Evolutionary conservation across 78 protist species (phyloP), one percentile per base, ranked within the genome.

Genomic region (Dictyostelium intermedium): DNA sequence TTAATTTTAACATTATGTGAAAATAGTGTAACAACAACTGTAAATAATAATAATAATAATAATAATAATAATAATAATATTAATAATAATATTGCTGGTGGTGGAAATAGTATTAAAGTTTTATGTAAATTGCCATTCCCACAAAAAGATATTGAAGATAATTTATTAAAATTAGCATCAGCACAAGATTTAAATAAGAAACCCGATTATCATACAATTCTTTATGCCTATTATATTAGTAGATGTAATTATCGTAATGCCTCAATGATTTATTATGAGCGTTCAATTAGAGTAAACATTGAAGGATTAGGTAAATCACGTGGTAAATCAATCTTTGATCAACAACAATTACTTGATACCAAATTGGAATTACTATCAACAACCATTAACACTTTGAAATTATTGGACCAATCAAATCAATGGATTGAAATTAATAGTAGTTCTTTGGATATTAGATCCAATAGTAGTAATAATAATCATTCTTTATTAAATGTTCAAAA

Each of bases 201-300:
- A 69, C 96, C 96, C 41, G 91, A 83, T n/a, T 92, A 84, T 30
- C 82, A 85, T 34, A 81, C 63, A 8, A 92, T 92, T 25, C 63
- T 92, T 1, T 92, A 84, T 34, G 82, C 92, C n/a, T 77, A 56
- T 43, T n/a, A 92, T 7, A 92, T 92, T 18, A 56, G 73, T 35
- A 74, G 92, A 63, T 76, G 84, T 11, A 92, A 92, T 27, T 92
- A 92, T 41, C 32, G 80, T 45, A 45, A 56, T 47, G 96, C 94
- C 1, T 85, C 94, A 2, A 37, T 39, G 53, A 10, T 89, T 23
- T 39, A 69, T 79, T 89, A 89, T 80, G 87, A 80, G 50, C 70
- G 83, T 30, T 53, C 94, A 39, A 25, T 16, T 27, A 80, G 81
- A 80, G 39, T 80, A 10, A 27, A 79, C 5, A 69, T 69, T n/a